Base-by-base conservation (phyloP, 176 grass and related monocot genomes). In the Bromus sterilis region DNA sequence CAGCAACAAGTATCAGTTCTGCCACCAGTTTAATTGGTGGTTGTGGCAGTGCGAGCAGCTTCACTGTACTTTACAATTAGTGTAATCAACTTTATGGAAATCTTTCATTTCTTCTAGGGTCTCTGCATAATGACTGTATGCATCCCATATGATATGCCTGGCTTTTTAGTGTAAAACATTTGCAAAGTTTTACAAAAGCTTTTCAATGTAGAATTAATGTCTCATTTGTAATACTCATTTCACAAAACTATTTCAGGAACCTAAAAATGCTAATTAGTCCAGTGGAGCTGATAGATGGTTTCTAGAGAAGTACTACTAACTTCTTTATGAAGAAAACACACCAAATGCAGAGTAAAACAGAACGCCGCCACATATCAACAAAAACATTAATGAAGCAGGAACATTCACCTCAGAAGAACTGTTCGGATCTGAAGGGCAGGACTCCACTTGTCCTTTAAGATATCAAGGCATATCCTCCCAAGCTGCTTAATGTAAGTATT, bases 391-490 rank as follows among this genome's bases (percentile, higher is more conserved):
- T 23, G 71, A 64, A 71, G 20, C 66, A 82, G 41, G 77, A 85
- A 53, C 49, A 86, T 29, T 49, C 69, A 97, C 94, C 94, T 93
- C 75, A 97, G 79, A 77, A 97, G 91, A 87, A 97, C 94, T 8
- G 94, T 97, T 82, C 88, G 88, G 33, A 97, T 97, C 80, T 93
- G 94, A 77, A 97, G 91, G 57, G 91, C 94, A 32, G 94, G 94
- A 66, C 91, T 97, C 94, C 94, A 97, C 85, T 97, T 97, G 77
- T 97, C 94, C 91, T 97, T 93, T 9, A 97, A 80, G 79, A 97
- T 97, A 83, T 97, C 91, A 62, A 97, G 91, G 62, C 94, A 97
- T 89, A 97, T 97, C 76, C 94, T 89, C 82, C 94, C 95, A 87
- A 98, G 95, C 95, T 98, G 78, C 42, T 81, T 13, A 91, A 83